Percentiles rank a stretch among this genome's conserved stretches.
Conservation (phyloP, 495 filamentous ascomycete species). For the Penicillium pancosmium region DNA sequence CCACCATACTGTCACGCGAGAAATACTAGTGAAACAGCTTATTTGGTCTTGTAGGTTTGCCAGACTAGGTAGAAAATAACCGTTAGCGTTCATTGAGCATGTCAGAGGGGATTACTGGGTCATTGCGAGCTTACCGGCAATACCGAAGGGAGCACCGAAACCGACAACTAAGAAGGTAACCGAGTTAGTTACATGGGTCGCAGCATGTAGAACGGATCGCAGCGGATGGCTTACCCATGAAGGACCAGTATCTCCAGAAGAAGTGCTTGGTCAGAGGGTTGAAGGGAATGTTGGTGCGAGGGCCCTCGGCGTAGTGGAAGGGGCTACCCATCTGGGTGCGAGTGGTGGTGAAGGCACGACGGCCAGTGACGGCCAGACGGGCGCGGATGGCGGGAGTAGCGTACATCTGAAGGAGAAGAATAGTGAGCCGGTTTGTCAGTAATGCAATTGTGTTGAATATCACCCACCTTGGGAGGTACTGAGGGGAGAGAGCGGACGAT, state of each 20-base stretch:
- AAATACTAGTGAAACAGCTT: constrained; percentile 28
- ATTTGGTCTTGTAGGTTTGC: constrained; percentile 77
- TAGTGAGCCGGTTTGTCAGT: neutral
- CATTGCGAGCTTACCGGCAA: constrained; percentile 67
- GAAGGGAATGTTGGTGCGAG: constrained; percentile 92
- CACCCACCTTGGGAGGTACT: constrained; percentile 38
- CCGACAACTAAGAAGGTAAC: constrained; percentile 56
- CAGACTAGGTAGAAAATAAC: constrained; percentile 60
- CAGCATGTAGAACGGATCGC: constrained; percentile 11
- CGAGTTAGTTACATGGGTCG: constrained; percentile 30
- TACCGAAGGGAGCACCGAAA: constrained; percentile 78
- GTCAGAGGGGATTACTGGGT: neutral
- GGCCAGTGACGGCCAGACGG: constrained; percentile 68
- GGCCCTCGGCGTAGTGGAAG: constrained; percentile 98
- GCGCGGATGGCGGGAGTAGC: constrained; percentile 76
- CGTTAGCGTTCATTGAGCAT: constrained; percentile 24
- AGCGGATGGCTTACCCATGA: constrained; percentile 60
- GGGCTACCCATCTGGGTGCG: constrained; percentile 82
- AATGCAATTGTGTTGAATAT: constrained; percentile 5
- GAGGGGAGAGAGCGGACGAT: constrained; percentile 35
- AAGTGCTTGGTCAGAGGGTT: constrained; percentile 90
- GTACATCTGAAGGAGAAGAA: constrained; percentile 69
- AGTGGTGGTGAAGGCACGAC: constrained; percentile 93
- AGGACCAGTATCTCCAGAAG: constrained; percentile 77
- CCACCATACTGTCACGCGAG: constrained; percentile 24